Evolutionary conservation across 2,329 filamentous ascomycete species (phyloP).

Genomic region (Peltaster fructicola): DNA sequence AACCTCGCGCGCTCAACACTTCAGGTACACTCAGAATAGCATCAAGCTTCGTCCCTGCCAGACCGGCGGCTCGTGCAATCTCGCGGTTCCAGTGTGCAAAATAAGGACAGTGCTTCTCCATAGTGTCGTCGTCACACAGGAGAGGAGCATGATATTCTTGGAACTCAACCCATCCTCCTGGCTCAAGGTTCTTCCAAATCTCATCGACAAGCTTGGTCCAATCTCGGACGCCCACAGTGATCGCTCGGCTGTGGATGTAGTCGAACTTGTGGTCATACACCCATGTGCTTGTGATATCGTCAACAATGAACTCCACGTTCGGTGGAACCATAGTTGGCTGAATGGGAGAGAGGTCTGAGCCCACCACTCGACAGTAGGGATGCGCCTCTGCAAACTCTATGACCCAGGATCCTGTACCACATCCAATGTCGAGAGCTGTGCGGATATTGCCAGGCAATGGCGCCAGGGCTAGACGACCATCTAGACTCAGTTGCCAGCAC

Average conservation of each 20-base stretch:
- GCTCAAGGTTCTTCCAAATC: slow-evolving; percentile 5
- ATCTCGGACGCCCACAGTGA: slow-evolving; percentile 29
- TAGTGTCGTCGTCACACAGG: slow-evolving; percentile 4
- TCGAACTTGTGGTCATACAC: slow-evolving; percentile 18
- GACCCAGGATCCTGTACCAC: slow-evolving; percentile 26
- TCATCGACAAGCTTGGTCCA: slow-evolving; percentile 16
- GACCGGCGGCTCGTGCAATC: slow-evolving; percentile 1
- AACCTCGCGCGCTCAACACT: slow-evolving; percentile 2
- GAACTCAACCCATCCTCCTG: slow-evolving; percentile 8
- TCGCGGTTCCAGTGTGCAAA: slow-evolving; percentile 2
- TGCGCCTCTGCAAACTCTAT: slow-evolving; percentile 14
- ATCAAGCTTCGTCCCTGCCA: slow-evolving; percentile 2
- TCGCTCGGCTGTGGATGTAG: slow-evolving; percentile 27
- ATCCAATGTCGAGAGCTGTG: slow-evolving; percentile 26
- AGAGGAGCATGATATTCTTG: slow-evolving; percentile 5
- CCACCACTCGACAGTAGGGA: slow-evolving; percentile 20
- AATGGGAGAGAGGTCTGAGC: slow-evolving; percentile 26
- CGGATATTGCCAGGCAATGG: slow-evolving; percentile 8
- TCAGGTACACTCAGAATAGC: slow-evolving; percentile 2
- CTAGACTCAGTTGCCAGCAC: slow-evolving; percentile 4
- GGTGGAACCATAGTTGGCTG: slow-evolving; percentile 31
- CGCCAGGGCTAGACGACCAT: slow-evolving; percentile 7
- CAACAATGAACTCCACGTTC: slow-evolving; percentile 30
- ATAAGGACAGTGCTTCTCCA: slow-evolving; percentile 1
- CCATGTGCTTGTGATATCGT: slow-evolving; percentile 27